Conservation (phyloP, 1,284 basidiomycete genomes). For the Hypsizygus ulmarius region DNA sequence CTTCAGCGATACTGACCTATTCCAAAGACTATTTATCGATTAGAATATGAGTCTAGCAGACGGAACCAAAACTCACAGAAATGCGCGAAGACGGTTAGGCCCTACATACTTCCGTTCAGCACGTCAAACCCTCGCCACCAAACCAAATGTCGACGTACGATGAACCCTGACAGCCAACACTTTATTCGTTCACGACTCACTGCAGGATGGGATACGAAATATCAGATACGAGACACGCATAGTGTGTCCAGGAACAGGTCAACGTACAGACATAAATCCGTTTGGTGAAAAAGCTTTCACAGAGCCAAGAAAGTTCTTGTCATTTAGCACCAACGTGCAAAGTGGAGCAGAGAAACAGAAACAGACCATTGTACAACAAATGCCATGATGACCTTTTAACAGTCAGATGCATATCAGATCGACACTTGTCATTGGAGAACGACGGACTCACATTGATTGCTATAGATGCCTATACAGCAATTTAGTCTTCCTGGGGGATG, state of each 20-base stretch:
- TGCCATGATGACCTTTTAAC: conserved; percentile 34
- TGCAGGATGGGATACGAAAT: conserved; percentile 11
- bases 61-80: conserved; percentile 29
- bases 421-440: background rate
- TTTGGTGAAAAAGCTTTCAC: conserved; percentile 37
- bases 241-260: background rate
- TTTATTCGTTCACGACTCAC: conserved; percentile 32
- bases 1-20: conserved; percentile 27
- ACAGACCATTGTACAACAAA: conserved; percentile 37
- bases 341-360: background rate
- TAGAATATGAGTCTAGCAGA: background rate
- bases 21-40: conserved; percentile 32
- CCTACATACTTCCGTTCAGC: conserved; percentile 16
- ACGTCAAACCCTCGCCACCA: background rate
- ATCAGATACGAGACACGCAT: background rate
- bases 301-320: background rate
- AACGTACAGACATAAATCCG: conserved; percentile 36
- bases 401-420: background rate
- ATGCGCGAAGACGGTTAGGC: conserved; percentile 35
- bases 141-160: conserved; percentile 23
- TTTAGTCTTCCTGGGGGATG: background rate
- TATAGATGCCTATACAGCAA: conserved; percentile 28
- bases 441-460: conserved; percentile 31
- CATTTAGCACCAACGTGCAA: too few relatives aligned
- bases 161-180: conserved; percentile 35